Conservation (phyloP, 163 green algal genomes). For the Scenedesmus sp. region DNA sequence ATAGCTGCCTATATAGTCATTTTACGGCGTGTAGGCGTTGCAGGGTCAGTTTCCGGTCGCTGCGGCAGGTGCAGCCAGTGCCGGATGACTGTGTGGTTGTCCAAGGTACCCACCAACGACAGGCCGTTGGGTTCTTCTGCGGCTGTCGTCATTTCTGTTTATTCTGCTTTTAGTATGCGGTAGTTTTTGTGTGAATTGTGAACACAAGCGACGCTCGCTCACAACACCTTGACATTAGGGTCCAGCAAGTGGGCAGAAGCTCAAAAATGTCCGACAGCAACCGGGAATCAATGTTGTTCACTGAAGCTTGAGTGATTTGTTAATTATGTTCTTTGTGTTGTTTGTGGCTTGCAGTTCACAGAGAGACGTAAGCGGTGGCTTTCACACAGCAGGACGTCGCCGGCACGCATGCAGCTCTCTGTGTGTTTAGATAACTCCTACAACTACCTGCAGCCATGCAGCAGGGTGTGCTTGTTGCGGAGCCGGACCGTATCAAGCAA, state of each 20-base stretch:
- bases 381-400: background rate
- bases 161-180: background rate
- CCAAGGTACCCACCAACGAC: background rate
- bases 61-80: background rate
- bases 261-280: background rate
- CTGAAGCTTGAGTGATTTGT: background rate
- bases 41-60: background rate
- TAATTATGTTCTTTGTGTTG: background rate
- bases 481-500: conserved; percentile 11
- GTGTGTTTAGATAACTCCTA: background rate
- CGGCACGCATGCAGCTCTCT: background rate
- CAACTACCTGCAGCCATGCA: background rate
- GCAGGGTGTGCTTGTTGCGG: background rate
- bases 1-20: background rate
- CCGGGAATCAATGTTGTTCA: no score
- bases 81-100: background rate
- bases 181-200: background rate
- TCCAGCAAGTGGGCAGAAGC: no score
- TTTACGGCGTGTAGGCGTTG: background rate
- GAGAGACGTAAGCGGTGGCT: background rate
- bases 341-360: background rate
- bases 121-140: background rate
- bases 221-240: no score
- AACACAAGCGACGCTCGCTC: no score
- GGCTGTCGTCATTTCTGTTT: no score